phyloP scores from a whole-genome alignment of 2,329 filamentous ascomycete genomes.

The Rutstroemia sp. region DNA sequence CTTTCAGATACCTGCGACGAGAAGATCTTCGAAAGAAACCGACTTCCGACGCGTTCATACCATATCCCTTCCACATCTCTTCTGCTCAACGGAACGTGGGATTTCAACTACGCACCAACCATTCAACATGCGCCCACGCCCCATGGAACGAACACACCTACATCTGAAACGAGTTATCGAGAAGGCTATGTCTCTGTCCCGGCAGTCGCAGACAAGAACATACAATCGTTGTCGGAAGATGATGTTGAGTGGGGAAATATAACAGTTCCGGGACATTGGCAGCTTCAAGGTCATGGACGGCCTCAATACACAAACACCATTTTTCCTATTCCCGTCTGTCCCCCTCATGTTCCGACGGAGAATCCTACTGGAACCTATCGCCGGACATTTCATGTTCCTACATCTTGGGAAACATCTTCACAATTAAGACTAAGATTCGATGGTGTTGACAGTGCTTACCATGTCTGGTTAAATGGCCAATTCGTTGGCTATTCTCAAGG shows the following conservation, averaged over 20 bases:
- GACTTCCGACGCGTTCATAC: constrained; percentile 45
- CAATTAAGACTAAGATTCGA: constrained; percentile 62
- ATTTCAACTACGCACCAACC: constrained; percentile 43
- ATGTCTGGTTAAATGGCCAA: constrained; percentile 59
- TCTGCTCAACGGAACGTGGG: constrained; percentile 49
- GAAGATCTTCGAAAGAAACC: constrained; percentile 45
- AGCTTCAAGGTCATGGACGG: constrained; percentile 57
- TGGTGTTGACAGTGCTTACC: constrained; percentile 64
- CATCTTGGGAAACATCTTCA: constrained; percentile 29
- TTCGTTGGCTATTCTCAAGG: constrained; percentile 63
- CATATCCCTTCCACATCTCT: constrained; percentile 43
- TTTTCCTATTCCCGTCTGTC: constrained; percentile 58
- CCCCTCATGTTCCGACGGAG: constrained; percentile 47
- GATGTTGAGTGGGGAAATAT: constrained; percentile 30
- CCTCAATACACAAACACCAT: constrained; percentile 62
- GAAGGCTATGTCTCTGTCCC: neutral
- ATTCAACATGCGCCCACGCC: constrained; percentile 37
- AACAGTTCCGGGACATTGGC: constrained; percentile 61
- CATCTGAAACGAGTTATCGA: neutral
- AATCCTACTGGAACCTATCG: constrained; percentile 49
- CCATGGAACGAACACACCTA: neutral
- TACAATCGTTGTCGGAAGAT: neutral
- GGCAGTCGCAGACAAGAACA: neutral
- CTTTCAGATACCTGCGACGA: constrained; percentile 41
- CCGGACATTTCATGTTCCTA: constrained; percentile 40